phyloP scores from a whole-genome alignment of 2,329 filamentous ascomycete species.

The Hypoxylon sp. region DNA sequence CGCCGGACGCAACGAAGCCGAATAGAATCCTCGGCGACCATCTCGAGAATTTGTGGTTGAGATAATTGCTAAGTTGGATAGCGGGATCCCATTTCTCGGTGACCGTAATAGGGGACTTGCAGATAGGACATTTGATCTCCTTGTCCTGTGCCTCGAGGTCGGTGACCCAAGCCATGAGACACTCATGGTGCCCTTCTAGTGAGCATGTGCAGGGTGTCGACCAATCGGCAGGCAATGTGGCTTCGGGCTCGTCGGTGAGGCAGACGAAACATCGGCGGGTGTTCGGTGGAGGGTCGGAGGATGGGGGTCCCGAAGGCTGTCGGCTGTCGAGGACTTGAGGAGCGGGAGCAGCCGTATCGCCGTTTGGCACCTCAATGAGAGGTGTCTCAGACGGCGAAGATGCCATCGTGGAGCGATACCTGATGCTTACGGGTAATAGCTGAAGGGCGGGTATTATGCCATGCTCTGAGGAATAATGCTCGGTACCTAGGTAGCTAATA shows the following conservation, averaged over 20 bases:
- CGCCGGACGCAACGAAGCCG: slow-evolving; percentile 68
- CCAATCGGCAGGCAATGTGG: slow-evolving; percentile 72
- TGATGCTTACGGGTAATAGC: not conserved
- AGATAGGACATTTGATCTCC: slow-evolving; percentile 87
- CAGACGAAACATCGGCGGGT: slow-evolving; percentile 74
- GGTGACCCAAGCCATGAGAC: slow-evolving; percentile 90
- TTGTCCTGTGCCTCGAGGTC: slow-evolving; percentile 80
- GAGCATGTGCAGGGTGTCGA: slow-evolving; percentile 92
- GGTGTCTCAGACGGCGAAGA: slow-evolving; percentile 21
- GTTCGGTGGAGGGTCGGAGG: slow-evolving; percentile 43
- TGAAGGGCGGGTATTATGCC: slow-evolving; percentile 21
- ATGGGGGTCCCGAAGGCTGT: slow-evolving; percentile 8
- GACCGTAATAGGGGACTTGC: slow-evolving; percentile 84
- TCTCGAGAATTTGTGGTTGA: slow-evolving; percentile 70
- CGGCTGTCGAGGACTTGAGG: slow-evolving; percentile 41
- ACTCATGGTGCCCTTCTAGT: slow-evolving; percentile 87
- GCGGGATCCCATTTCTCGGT: slow-evolving; percentile 81
- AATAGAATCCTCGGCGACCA: slow-evolving; percentile 75
- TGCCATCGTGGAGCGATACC: slow-evolving; percentile 25
- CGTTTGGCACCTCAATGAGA: slow-evolving; percentile 7
- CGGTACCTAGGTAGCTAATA: not conserved
- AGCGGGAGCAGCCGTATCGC: slow-evolving; percentile 32
- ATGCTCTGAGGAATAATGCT: slow-evolving; percentile 23
- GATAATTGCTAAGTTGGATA: slow-evolving; percentile 74
- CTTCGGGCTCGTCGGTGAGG: slow-evolving; percentile 69